Evolutionary conservation across 2,329 filamentous ascomycete genomes (phyloP).

Genomic region (Cladosporium cucumerinum): DNA sequence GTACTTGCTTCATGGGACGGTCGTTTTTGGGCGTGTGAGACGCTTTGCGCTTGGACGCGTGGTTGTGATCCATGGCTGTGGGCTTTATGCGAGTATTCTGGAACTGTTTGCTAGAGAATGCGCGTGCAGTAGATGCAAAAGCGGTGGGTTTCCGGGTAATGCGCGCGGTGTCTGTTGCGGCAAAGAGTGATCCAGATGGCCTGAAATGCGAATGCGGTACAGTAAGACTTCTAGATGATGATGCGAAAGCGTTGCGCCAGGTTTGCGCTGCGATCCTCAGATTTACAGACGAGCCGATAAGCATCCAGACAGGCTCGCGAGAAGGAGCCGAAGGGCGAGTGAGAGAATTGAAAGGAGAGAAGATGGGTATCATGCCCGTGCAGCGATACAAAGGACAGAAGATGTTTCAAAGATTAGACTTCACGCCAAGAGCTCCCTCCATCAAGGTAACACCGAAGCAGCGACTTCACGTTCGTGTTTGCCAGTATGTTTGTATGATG

Average conservation of each 20-base stretch:
- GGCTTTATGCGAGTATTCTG: not conserved
- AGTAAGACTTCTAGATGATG: constrained; percentile 7
- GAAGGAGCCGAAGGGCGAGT: not conserved
- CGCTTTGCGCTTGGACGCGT: constrained; percentile 37
- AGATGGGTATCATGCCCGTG: not conserved
- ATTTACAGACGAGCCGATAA: constrained; percentile 15
- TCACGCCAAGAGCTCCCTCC: not conserved
- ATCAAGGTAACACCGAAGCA: not conserved
- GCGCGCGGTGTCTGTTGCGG: not conserved
- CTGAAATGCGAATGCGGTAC: not conserved
- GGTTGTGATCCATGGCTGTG: constrained; percentile 25
- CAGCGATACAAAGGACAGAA: not conserved
- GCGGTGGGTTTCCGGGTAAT: not conserved
- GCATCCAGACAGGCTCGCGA: constrained; percentile 21
- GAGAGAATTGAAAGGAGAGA: not conserved
- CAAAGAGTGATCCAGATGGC: not conserved
- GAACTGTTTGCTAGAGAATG: constrained; percentile 1
- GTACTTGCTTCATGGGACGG: constrained; percentile 36
- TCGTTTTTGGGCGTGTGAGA: constrained; percentile 31
- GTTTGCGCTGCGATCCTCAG: constrained; percentile 18
- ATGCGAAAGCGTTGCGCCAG: constrained; percentile 13
- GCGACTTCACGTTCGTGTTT: not conserved
- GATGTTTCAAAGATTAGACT: constrained; percentile 7
- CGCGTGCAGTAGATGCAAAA: not conserved
- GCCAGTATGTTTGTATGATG: not conserved